Percentiles rank a stretch among this genome's conserved stretches.
Conservation (phyloP, 2,329 filamentous ascomycete species). For the Arthrobotrys megalospora region DNA sequence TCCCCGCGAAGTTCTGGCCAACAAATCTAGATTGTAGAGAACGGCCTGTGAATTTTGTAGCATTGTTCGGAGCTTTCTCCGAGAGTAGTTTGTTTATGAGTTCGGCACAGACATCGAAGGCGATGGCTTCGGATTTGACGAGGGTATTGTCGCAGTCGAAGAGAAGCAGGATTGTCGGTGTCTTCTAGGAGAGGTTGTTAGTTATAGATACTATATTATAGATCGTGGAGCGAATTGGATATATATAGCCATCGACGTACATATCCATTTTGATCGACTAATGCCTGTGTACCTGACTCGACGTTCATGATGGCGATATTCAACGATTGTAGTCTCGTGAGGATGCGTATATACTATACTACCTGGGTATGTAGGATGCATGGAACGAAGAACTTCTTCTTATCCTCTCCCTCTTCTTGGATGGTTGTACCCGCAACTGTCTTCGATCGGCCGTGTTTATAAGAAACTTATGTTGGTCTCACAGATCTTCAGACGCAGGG, state of each 20-base stretch:
- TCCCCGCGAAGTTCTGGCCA: slow-evolving; percentile 94
- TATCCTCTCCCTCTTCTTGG: not conserved
- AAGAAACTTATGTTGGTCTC: not conserved
- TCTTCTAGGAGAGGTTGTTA: not conserved
- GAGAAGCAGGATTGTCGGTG: slow-evolving; percentile 79
- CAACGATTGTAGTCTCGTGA: too few species aligned
- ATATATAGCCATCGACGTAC: not conserved
- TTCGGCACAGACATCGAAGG: slow-evolving; percentile 90
- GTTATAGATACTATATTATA: not conserved
- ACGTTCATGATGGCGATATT: too few species aligned
- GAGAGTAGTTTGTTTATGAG: slow-evolving; percentile 88
- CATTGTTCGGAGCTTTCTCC: slow-evolving; percentile 72
- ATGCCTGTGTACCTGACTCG: too few species aligned
- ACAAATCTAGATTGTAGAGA: slow-evolving; percentile 88
- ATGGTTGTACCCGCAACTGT: too few species aligned
- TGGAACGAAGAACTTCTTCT: not conserved
- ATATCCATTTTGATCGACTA: not conserved
- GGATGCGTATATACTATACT: too few species aligned
- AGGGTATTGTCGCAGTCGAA: slow-evolving; percentile 93
- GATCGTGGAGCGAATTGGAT: not conserved
- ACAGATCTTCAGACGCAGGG: not conserved
- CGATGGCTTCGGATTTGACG: slow-evolving; percentile 89
- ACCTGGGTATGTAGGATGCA: too few species aligned
- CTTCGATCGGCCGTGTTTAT: not conserved
- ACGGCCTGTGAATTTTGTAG: slow-evolving; percentile 81